These are phyloP conservation scores for Oryza glumipatula DNA, from an alignment of 176 grass and related monocot species.

Conservation along the genomic window DNA sequence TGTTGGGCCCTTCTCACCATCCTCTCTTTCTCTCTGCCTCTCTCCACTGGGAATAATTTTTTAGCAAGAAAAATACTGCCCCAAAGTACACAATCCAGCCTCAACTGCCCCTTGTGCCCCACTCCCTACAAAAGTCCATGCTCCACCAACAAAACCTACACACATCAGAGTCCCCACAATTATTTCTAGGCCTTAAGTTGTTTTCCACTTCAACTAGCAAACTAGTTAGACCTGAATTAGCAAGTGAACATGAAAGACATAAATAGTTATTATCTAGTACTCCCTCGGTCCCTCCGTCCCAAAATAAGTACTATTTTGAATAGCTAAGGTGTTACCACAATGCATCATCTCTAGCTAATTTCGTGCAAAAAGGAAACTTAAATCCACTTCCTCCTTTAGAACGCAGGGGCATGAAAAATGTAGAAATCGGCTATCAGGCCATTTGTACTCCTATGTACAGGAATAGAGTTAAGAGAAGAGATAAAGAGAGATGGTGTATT, in stretches of 20 bases:
- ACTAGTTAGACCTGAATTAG: neutral
- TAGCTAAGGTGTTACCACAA: neutral
- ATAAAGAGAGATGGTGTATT: too few relatives aligned
- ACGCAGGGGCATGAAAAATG: too few relatives aligned
- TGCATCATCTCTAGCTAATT: neutral
- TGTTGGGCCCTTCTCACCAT: neutral
- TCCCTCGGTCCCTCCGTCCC: too few relatives aligned
- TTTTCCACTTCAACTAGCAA: neutral
- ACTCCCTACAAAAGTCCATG: conserved; percentile 2
- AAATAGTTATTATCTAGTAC: too few relatives aligned
- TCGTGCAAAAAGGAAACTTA: too few relatives aligned
- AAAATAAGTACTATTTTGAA: too few relatives aligned
- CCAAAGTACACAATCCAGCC: neutral
- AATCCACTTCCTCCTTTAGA: too few relatives aligned
- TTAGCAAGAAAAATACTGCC: neutral
- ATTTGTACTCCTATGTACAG: too few relatives aligned
- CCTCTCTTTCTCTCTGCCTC: neutral
- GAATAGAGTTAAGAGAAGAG: too few relatives aligned
- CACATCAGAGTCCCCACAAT: neutral
- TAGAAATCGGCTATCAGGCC: too few relatives aligned
- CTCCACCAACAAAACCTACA: conserved; percentile 1
- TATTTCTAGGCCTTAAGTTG: neutral
- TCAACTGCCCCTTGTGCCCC: conserved; percentile 10
- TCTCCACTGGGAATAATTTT: neutral
- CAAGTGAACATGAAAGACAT: neutral